phyloP scores from a whole-genome alignment of 2,329 filamentous ascomycete genomes.

The Penicillium sp. region DNA sequence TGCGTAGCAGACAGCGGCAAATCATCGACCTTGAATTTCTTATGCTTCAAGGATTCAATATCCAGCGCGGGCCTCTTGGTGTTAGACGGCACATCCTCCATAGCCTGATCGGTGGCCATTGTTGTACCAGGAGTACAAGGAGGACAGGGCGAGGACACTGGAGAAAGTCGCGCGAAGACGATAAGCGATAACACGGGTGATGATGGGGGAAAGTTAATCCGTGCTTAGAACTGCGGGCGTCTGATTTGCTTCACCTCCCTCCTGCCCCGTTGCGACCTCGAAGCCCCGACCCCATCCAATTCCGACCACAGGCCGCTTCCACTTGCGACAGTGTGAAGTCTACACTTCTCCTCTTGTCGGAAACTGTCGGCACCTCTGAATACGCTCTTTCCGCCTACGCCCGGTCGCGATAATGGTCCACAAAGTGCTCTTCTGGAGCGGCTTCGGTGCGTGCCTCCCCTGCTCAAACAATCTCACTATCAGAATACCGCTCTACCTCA shows the following conservation, averaged over 20 bases:
- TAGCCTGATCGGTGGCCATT: constrained; percentile 35
- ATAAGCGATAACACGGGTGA: constrained; percentile 19
- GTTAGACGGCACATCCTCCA: constrained; percentile 27
- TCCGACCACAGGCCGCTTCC: constrained; percentile 13
- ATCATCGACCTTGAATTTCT: constrained; percentile 57
- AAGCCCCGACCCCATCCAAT: constrained; percentile 18
- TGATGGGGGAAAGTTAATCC: constrained; percentile 17
- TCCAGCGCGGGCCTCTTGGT: constrained; percentile 31
- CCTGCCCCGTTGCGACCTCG: constrained; percentile 25
- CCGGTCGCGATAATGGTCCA: constrained; percentile 42
- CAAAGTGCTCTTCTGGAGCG: constrained; percentile 54
- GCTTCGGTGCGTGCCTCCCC: constrained; percentile 69
- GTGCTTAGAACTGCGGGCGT: constrained; percentile 33
- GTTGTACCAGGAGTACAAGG: constrained; percentile 4
- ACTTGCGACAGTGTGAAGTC: constrained; percentile 8
- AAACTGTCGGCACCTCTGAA: constrained; percentile 4
- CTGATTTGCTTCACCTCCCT: constrained; percentile 35
- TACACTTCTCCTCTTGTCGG: constrained; percentile 1
- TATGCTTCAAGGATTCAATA: constrained; percentile 35
- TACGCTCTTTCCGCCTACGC: constrained; percentile 17
- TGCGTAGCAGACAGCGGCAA: constrained; percentile 57
- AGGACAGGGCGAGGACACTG: constrained; percentile 16
- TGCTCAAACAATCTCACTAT: background rate
- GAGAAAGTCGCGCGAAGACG: constrained; percentile 16
- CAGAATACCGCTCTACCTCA: background rate